Evolutionary conservation across 306 rosid species (phyloP).

Genomic region (Glycyrrhiza uralensis): DNA sequence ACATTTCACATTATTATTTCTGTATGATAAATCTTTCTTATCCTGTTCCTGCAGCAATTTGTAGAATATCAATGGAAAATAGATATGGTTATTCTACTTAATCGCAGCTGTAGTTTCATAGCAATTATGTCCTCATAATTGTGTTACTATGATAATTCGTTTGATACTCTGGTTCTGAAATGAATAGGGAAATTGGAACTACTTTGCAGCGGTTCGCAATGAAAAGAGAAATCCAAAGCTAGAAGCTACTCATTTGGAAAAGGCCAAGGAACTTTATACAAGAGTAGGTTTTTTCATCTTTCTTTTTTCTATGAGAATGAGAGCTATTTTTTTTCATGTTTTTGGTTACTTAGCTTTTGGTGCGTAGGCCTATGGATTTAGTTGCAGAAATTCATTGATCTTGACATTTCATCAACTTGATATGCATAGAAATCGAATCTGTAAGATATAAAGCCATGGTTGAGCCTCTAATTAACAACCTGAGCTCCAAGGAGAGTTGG

Average conservation of each 20-base stretch:
- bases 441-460: background rate
- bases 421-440: conserved; percentile 4
- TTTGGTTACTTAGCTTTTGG: conserved; percentile 18
- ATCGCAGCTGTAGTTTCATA: background rate
- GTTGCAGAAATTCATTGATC: conserved; percentile 9
- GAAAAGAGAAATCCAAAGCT: conserved; percentile 97
- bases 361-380: background rate
- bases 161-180: conserved; percentile 32
- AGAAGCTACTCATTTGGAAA: conserved; percentile 98
- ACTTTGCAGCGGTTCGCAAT: conserved; percentile 96
- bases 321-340: conserved; percentile 6
- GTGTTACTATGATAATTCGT: background rate
- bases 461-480: background rate
- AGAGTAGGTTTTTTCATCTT: conserved; percentile 42
- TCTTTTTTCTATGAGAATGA: background rate
- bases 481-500: background rate
- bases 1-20: conserved; percentile 26
- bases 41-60: conserved; percentile 4
- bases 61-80: background rate
- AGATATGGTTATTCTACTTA: conserved; percentile 14
- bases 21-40: background rate
- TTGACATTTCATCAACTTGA: conserved; percentile 10
- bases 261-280: conserved; percentile 92
- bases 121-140: background rate
- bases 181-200: conserved; percentile 97